Evolutionary conservation across 768 basidiomycete genomes (phyloP), one percentile per base, ranked within the genome.

Genomic region (Podaxis sp.): DNA sequence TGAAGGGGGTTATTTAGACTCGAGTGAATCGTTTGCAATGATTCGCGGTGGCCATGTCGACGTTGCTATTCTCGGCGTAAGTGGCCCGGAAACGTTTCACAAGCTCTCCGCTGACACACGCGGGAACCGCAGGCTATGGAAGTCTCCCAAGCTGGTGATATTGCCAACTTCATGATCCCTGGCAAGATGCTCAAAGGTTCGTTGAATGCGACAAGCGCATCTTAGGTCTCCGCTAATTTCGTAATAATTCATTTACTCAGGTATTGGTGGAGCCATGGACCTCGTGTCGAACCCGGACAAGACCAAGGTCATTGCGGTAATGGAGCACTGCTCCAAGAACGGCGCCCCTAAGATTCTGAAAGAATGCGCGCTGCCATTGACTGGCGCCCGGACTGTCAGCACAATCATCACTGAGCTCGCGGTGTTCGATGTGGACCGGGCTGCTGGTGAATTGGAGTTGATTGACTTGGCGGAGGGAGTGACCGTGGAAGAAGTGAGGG

Each of bases 101-200:
- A 49, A 12, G n/a, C 13, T 47, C 17, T 62, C 58, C 24, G 52
- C 37, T 70, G 6, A 59, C 33, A 33, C 33, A 33, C 33, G 2
- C 46, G 36, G 36, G 24, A 19, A 25, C 58, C 47, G 11, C 62
- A 93, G 91, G 93, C 94, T 9, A 93, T 98, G 93, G 88, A 98
- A 81, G 96, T 98, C 54, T 94, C 94, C 1, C 88, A 91, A 66
- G 86, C 85, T 1, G 95, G 93, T 43, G 96, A 98, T 73, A 90
- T 98, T 65, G 96, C 96, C 61, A 98, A 98, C 79, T 98, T 94
- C 73, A 98, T 97, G 96, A 95, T 97, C 70, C 96, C 95, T 2
- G 93, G 94, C 13, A 96, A 97, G 78, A 83, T 94, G 72, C 82
- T 94, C 37, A 93, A 91, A 80, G 90, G 90, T 84, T 66, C 12